Conservation (phyloP, 768 basidiomycete genomes). For the Amanita brunnescens region DNA sequence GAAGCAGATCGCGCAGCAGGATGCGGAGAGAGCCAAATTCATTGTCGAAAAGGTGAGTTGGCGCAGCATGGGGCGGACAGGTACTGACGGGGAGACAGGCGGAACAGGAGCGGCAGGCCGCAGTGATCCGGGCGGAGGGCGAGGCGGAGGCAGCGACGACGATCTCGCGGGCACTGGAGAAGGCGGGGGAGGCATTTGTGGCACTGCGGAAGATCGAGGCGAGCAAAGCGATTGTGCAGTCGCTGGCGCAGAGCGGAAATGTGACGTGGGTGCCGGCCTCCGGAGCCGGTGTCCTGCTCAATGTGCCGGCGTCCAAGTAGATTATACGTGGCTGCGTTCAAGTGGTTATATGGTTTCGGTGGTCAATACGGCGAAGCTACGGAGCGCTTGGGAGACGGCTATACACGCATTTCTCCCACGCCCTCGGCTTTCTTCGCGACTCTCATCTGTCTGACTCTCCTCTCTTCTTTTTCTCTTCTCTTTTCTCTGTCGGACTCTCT, state of each 20-base stretch:
- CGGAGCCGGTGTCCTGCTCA: conserved; percentile 73
- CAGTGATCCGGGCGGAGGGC: conserved; percentile 96
- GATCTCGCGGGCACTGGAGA: conserved; percentile 83
- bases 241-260: conserved; percentile 69
- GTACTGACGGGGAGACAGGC: conserved; percentile 27
- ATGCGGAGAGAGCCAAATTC: conserved; percentile 98
- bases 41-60: conserved; percentile 77
- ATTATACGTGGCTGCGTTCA: too few species aligned
- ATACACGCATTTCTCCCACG: conserved; percentile 41
- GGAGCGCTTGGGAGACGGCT: too few species aligned
- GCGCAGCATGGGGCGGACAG: too few species aligned
- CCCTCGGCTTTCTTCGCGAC: conserved; percentile 33
- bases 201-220: conserved; percentile 96
- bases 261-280: conserved; percentile 86
- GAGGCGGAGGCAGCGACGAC: conserved; percentile 96
- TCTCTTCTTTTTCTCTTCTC: conserved; percentile 34
- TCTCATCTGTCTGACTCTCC: conserved; percentile 41
- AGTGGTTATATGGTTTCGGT: too few species aligned
- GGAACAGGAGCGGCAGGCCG: conserved; percentile 98
- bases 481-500: conserved; percentile 50
- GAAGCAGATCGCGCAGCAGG: conserved; percentile 99
- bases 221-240: conserved; percentile 92
- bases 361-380: too few species aligned
- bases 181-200: conserved; percentile 94
- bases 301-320: conserved; percentile 59